These are phyloP conservation scores for Moesziomyces sp. DNA, from an alignment of 1,284 basidiomycete genomes.

Conservation along the genomic window DNA sequence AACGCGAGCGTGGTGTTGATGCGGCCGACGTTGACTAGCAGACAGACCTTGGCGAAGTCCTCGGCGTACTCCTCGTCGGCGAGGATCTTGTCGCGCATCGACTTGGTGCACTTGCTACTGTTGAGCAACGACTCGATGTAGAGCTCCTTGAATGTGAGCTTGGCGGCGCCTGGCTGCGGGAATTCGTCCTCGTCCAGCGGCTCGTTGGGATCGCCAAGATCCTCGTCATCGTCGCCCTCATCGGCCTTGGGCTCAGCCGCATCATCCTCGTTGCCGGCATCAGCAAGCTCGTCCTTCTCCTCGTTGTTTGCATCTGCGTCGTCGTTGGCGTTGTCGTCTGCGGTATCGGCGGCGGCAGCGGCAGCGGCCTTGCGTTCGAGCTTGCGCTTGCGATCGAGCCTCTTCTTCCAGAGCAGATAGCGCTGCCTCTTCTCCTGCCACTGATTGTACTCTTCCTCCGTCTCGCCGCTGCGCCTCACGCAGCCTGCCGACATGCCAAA, in stretches of 20 bases:
- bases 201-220: constrained; percentile 36
- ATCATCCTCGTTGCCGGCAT: constrained; percentile 23
- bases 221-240: constrained; percentile 21
- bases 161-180: constrained; percentile 52
- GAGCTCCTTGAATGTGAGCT: constrained; percentile 79
- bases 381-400: constrained; percentile 35
- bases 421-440: constrained; percentile 42
- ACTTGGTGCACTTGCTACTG: constrained; percentile 84
- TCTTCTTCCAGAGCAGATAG: constrained; percentile 39
- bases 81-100: constrained; percentile 83
- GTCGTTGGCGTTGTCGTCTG: constrained; percentile 12
- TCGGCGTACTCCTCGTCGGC: constrained; percentile 81
- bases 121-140: constrained; percentile 83
- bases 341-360: constrained; percentile 15
- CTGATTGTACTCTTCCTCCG: constrained; percentile 42
- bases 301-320: constrained; percentile 31
- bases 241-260: constrained; percentile 10
- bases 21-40: constrained; percentile 89
- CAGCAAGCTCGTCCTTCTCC: constrained; percentile 48
- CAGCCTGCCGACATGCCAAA: constrained; percentile 60
- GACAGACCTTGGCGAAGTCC: constrained; percentile 81
- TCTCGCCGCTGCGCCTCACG: constrained; percentile 57
- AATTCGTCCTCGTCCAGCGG: constrained; percentile 45
- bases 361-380: constrained; percentile 35
- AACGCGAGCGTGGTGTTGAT: constrained; percentile 93